Conservation (phyloP, 305 asterid species). For the Fraxinus sp. region DNA sequence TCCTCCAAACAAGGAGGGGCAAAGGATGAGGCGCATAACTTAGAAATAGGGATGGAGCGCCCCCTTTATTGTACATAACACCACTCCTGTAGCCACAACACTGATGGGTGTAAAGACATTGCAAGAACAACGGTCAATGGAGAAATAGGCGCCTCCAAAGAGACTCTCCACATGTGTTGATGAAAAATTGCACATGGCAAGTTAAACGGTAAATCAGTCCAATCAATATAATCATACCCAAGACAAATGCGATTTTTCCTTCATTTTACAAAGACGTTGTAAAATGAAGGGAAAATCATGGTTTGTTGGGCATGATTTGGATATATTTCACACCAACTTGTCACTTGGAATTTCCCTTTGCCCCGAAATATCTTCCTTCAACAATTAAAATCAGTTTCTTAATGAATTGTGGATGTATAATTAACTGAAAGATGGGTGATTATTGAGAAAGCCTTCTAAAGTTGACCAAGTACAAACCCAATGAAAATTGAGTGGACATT, state of each 20-base stretch:
- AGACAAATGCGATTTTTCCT: background rate
- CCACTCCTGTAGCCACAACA: too few relatives aligned
- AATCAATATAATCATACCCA: background rate
- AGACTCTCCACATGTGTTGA: too few relatives aligned
- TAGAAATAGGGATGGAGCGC: too few relatives aligned
- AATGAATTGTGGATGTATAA: background rate
- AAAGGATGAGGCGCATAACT: too few relatives aligned
- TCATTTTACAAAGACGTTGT: background rate
- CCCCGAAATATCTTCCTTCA: background rate
- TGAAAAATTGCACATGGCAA: too few relatives aligned
- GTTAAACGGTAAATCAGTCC: background rate
- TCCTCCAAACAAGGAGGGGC: too few relatives aligned
- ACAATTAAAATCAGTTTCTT: background rate
- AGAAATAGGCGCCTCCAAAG: too few relatives aligned
- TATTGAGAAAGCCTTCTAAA: background rate
- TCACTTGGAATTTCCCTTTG: background rate
- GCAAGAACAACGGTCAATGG: too few relatives aligned
- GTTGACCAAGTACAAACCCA: background rate
- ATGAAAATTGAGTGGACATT: background rate
- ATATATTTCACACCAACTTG: background rate
- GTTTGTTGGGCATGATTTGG: background rate
- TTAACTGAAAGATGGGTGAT: background rate
- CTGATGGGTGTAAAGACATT: too few relatives aligned
- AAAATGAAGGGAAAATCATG: background rate
- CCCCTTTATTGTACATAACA: too few relatives aligned